Conservation (phyloP, 2,329 filamentous ascomycete genomes). For the Exophiala sp. region DNA sequence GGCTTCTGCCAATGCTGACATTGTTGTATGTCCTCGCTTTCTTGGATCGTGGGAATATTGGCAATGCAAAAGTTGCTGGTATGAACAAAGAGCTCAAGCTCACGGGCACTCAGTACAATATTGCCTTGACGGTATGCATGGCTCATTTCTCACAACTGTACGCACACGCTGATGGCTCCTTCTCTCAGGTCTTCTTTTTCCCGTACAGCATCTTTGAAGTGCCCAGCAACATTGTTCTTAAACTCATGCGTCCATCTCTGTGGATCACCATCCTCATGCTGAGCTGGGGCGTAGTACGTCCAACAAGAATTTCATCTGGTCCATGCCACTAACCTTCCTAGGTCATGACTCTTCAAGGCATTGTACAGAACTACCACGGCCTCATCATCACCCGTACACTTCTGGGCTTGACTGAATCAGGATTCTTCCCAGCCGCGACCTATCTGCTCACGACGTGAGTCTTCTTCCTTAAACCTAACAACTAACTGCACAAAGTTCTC, state of each 20-base stretch:
- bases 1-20: constrained; percentile 20
- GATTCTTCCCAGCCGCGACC: constrained; percentile 34
- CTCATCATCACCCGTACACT: constrained; percentile 48
- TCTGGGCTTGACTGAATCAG: constrained; percentile 39
- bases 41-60: constrained; percentile 44
- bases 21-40: constrained; percentile 18
- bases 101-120: constrained; percentile 38
- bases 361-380: constrained; percentile 45
- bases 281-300: constrained; percentile 42
- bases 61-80: constrained; percentile 45
- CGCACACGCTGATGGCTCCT: neutral
- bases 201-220: constrained; percentile 55
- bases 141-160: neutral
- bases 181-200: constrained; percentile 60
- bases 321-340: constrained; percentile 17
- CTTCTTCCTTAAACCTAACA: neutral
- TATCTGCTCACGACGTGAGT: constrained; percentile 20
- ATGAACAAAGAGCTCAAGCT: constrained; percentile 43
- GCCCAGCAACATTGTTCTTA: constrained; percentile 62
- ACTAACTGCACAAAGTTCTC: neutral
- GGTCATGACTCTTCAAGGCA: constrained; percentile 49
- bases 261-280: constrained; percentile 34
- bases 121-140: constrained; percentile 25
- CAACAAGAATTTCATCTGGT: neutral
- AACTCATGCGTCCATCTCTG: constrained; percentile 36